phyloP scores from a whole-genome alignment of 176 grass and related monocot species.

The Cocos nucifera region DNA sequence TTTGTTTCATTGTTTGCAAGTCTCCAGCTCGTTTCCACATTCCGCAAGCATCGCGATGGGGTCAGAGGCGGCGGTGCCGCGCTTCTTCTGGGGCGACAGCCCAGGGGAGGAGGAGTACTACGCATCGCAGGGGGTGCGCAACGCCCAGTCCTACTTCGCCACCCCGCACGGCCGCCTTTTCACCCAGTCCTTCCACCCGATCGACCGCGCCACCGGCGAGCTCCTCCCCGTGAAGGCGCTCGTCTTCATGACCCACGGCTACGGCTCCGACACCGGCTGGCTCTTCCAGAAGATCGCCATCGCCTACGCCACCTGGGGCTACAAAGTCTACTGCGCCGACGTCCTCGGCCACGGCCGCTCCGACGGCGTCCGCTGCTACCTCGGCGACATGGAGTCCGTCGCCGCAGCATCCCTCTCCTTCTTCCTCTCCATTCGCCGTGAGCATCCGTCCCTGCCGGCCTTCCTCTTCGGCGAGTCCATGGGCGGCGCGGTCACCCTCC shows the following conservation, averaged over 20 bases:
- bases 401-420: constrained; percentile 41
- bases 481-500: constrained; percentile 48
- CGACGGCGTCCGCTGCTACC: constrained; percentile 60
- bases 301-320: constrained; percentile 47
- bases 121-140: constrained; percentile 41
- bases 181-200: constrained; percentile 63
- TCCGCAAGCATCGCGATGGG: neutral
- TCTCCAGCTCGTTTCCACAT: neutral
- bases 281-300: constrained; percentile 59
- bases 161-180: constrained; percentile 53
- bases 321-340: constrained; percentile 60
- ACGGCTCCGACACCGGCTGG: constrained; percentile 63
- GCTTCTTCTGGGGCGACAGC: constrained; percentile 54
- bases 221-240: constrained; percentile 31
- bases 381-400: constrained; percentile 57
- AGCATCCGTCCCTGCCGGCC: constrained; percentile 33
- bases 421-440: constrained; percentile 46
- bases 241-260: constrained; percentile 55
- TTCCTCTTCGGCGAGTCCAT: constrained; percentile 74
- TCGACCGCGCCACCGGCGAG: constrained; percentile 19
- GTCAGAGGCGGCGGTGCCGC: constrained; percentile 6
- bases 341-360: constrained; percentile 63
- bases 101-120: constrained; percentile 54
- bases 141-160: constrained; percentile 41
- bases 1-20: neutral